These are phyloP conservation scores for Solanum sitiens DNA, from an alignment of 257 asterid genomes.

Conservation along the genomic window DNA sequence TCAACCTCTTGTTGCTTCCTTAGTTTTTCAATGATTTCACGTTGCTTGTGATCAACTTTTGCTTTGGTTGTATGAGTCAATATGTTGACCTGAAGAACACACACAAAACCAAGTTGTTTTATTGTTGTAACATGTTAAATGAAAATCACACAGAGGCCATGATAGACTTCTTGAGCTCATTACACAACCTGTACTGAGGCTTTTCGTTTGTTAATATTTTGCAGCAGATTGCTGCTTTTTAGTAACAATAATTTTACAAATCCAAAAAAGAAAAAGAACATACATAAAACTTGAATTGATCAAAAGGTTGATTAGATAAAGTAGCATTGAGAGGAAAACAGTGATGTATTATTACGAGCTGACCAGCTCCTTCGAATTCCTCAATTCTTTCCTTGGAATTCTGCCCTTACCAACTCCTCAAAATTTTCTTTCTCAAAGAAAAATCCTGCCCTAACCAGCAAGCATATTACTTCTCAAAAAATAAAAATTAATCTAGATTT, in stretches of 20 bases:
- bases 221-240: not conserved
- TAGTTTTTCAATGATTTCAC: constrained; percentile 13
- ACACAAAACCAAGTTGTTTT: not conserved
- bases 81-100: constrained; percentile 62
- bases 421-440: not conserved
- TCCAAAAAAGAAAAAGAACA: not conserved
- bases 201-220: not conserved
- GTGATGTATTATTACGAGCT: not conserved
- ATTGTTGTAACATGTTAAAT: not conserved
- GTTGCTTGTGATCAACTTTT: constrained; percentile 18
- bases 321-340: not conserved
- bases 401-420: not conserved
- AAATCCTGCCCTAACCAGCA: not conserved
- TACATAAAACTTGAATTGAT: not conserved
- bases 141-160: not conserved
- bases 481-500: not conserved
- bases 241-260: not conserved
- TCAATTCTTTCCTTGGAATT: not conserved
- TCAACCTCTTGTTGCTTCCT: constrained; percentile 12
- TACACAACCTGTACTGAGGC: not conserved
- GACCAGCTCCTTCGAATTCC: not conserved
- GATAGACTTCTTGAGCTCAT: not conserved
- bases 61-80: constrained; percentile 52
- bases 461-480: not conserved
- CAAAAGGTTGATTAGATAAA: not conserved